These are phyloP conservation scores for Solanum gandarillasii DNA, from an alignment of 257 asterid species.

Conservation along the genomic window DNA sequence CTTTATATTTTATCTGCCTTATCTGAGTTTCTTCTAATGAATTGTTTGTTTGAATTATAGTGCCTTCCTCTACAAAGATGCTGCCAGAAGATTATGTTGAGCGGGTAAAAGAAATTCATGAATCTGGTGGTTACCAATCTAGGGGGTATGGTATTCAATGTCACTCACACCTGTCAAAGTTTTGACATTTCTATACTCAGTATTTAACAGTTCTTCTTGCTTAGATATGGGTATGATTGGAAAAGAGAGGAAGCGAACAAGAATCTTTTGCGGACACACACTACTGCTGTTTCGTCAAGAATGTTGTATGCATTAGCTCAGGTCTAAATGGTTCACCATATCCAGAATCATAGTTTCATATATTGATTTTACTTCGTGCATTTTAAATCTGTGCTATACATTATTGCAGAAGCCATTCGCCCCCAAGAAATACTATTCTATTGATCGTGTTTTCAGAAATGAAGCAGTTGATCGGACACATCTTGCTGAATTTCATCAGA, in stretches of 20 bases:
- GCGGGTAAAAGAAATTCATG: conserved; percentile 76
- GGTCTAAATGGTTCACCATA: conserved; percentile 28
- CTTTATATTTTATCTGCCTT: conserved; percentile 4
- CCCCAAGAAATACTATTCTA: conserved; percentile 87
- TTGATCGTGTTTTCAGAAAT: conserved; percentile 94
- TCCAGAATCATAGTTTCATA: not conserved
- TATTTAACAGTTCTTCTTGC: not conserved
- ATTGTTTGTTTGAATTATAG: conserved; percentile 21
- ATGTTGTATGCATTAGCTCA: conserved; percentile 86
- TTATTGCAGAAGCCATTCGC: conserved; percentile 59
- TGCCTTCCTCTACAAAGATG: conserved; percentile 66
- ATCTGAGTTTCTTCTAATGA: conserved; percentile 9
- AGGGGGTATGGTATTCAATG: conserved; percentile 52
- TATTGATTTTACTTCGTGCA: not conserved
- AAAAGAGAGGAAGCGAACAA: conserved; percentile 94
- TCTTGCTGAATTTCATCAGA: conserved; percentile 99
- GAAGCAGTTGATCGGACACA: conserved; percentile 98
- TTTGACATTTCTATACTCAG: not conserved
- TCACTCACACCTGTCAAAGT: not conserved
- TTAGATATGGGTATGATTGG: conserved; percentile 88
- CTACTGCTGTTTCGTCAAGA: conserved; percentile 97
- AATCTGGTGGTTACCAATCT: conserved; percentile 89
- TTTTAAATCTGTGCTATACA: not conserved
- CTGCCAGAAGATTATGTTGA: conserved; percentile 94
- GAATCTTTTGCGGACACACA: conserved; percentile 94